Base-by-base conservation (phyloP, 2,329 filamentous ascomycete species). In the Ascochyta lentis region DNA sequence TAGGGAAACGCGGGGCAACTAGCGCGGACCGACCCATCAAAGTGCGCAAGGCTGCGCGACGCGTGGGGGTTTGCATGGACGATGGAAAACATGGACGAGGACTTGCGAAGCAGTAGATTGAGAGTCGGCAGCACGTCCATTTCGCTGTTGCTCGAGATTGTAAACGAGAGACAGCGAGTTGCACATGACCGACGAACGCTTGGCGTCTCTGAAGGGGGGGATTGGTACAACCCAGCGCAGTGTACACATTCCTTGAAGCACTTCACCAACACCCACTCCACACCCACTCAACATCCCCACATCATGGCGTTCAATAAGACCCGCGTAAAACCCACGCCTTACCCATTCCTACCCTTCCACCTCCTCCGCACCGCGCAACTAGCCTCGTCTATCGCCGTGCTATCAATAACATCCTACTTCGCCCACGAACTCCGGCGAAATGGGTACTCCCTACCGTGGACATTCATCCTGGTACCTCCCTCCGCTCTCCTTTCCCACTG, bases 371-470 rank as follows among this genome's bases (percentile, higher is more conserved):
- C 60, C 52, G 67, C 67, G 15, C 79, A 81, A 62, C 68, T 80
- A 10, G 41, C 79, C 4, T 76, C 78, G 4, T 76, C 76, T 42
- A 49, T 82, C 37, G 75, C 86, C 19, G 83, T 86, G 51, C 79
- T 78, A 4, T 76, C 74, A 27, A 83, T 87, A 46, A 79, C 86
- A 70, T 75, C 75, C 54, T 83, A 81, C 60, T 87, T 87, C 71
- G 79, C 83, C 59, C 81, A 77, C 60, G 80, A 85, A 60, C 77
- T 87, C 22, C 77, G 77, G 19, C 74, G 77, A 40, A 81, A 83
- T 58, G 71, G 79, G 44, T 84, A 80, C 71, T 78, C 76, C 41
- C 74, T 84, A 3, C 85, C 85, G 0, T 86, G 83, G 80, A 84
- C 84, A 2, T 87, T 87, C 65, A 77, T 86, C 16, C 72, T 86